Conservation (phyloP, 2,329 filamentous ascomycete genomes). For the Colletotrichum lini region DNA sequence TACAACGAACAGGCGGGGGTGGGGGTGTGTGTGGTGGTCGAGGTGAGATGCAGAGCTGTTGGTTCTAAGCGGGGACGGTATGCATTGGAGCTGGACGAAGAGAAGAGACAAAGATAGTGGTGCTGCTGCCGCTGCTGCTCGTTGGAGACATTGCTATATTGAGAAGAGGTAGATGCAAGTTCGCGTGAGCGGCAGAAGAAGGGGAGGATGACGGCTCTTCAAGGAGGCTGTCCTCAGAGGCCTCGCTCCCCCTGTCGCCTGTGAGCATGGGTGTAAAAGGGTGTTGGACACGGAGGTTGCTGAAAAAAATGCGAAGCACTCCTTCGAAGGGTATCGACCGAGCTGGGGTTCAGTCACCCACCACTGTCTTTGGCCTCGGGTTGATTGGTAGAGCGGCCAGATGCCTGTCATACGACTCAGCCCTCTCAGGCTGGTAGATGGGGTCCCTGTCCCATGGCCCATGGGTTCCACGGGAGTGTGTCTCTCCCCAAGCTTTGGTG, state of each 20-base stretch:
- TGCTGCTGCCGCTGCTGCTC: conserved; percentile 45
- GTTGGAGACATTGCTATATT: conserved; percentile 59
- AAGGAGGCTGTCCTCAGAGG: conserved; percentile 46
- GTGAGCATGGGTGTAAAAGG: conserved; percentile 44
- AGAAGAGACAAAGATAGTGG: conserved; percentile 50
- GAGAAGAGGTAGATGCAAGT: conserved; percentile 47
- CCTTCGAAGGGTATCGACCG: conserved; percentile 40
- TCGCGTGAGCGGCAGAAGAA: conserved; percentile 48
- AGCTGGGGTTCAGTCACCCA: conserved; percentile 40
- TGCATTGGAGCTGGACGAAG: conserved; percentile 55
- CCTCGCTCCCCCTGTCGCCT: conserved; percentile 47
- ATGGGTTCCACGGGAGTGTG: conserved; percentile 40
- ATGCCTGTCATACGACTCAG: conserved; percentile 43
- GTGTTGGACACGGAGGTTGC: conserved; percentile 35
- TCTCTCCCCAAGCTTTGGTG: conserved; percentile 30
- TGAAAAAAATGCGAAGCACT: conserved; percentile 46
- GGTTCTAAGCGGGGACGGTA: conserved; percentile 51
- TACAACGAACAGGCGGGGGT: conserved; percentile 48
- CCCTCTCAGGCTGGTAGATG: conserved; percentile 41
- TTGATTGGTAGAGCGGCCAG: conserved; percentile 38
- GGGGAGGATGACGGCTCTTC: conserved; percentile 43
- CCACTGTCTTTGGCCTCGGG: conserved; percentile 36
- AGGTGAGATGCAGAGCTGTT: conserved; percentile 47
- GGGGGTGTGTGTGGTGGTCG: conserved; percentile 1
- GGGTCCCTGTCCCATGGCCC: conserved; percentile 10